Percentiles rank a stretch among this genome's conserved stretches.
Evolutionary conservation across 805 yeast genomes (phyloP).

Genomic region (Kluyveromyces wickerhamii): DNA sequence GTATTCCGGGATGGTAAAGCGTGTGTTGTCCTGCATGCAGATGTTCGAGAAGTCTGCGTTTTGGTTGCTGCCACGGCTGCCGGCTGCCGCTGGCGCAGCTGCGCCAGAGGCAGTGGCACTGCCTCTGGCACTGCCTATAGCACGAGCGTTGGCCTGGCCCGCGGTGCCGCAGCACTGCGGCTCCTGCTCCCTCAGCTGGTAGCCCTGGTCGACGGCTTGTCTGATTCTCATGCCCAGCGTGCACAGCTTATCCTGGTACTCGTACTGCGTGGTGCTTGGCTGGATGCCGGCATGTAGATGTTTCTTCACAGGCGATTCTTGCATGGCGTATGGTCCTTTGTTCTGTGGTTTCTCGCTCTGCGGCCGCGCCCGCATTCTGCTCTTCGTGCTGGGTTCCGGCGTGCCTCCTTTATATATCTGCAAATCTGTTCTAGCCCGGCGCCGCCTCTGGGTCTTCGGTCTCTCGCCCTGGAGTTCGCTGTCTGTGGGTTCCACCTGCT

Average conservation of each 20-base stretch:
- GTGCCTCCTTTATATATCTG: conserved; percentile 4
- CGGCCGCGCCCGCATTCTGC: conserved; percentile 5
- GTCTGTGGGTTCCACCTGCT: no score
- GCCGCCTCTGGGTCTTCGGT: no score
- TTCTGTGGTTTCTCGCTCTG: conserved; percentile 2
- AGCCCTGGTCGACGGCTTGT: conserved; percentile 58
- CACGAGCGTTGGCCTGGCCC: conserved; percentile 9
- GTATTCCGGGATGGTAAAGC: conserved; percentile 23
- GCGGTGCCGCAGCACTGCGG: conserved; percentile 1
- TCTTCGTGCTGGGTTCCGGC: conserved; percentile 1
- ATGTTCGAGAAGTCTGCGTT: conserved; percentile 11
- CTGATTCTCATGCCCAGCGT: conserved; percentile 67
- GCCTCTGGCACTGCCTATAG: no score
- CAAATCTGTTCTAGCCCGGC: no score
- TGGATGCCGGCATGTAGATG: conserved; percentile 24
- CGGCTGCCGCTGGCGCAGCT: not conserved
- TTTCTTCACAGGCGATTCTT: conserved; percentile 32
- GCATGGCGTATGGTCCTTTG: no score
- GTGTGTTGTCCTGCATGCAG: conserved; percentile 19
- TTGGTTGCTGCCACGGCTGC: conserved; percentile 11
- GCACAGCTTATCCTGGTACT: conserved; percentile 35
- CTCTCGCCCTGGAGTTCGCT: no score
- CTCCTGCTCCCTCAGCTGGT: conserved; percentile 22
- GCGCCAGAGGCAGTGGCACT: not conserved
- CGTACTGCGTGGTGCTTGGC: conserved; percentile 15